A percentile compares a stretch with the other conserved stretches of the same genome.
These are phyloP conservation scores for Xylaria grammica DNA, from an alignment of 495 filamentous ascomycete genomes.

Conservation along the genomic window DNA sequence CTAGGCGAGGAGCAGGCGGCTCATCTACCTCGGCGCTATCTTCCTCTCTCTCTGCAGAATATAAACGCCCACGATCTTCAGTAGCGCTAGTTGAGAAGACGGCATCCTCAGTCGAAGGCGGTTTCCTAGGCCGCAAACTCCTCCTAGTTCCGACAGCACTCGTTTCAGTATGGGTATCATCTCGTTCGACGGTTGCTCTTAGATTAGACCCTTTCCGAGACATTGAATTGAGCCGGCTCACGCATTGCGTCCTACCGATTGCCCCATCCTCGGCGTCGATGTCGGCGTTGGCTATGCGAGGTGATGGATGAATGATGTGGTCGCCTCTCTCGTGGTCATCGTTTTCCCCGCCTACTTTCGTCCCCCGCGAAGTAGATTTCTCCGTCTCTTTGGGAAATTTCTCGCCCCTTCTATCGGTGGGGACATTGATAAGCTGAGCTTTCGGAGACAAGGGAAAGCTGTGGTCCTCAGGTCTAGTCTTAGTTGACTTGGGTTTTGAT, in stretches of 20 bases:
- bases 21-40: background rate
- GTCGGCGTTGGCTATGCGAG: background rate
- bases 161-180: background rate
- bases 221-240: background rate
- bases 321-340: background rate
- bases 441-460: background rate
- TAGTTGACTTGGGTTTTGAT: background rate
- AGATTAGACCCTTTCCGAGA: background rate
- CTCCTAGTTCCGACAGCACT: background rate
- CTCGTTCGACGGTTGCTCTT: background rate
- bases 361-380: background rate
- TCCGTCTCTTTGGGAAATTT: background rate
- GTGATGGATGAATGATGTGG: background rate
- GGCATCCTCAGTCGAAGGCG: background rate
- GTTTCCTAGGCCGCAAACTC: background rate
- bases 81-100: background rate
- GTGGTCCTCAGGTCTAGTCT: background rate
- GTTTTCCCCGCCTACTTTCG: background rate
- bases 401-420: background rate
- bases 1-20: slow-evolving; percentile 36
- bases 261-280: background rate
- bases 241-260: background rate
- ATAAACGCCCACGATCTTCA: background rate
- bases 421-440: background rate
- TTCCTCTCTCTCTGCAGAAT: slow-evolving; percentile 7